These are phyloP conservation scores for Phaeosphaeriaceae sp. DNA, from an alignment of 2,329 filamentous ascomycete species.

Conservation along the genomic window DNA sequence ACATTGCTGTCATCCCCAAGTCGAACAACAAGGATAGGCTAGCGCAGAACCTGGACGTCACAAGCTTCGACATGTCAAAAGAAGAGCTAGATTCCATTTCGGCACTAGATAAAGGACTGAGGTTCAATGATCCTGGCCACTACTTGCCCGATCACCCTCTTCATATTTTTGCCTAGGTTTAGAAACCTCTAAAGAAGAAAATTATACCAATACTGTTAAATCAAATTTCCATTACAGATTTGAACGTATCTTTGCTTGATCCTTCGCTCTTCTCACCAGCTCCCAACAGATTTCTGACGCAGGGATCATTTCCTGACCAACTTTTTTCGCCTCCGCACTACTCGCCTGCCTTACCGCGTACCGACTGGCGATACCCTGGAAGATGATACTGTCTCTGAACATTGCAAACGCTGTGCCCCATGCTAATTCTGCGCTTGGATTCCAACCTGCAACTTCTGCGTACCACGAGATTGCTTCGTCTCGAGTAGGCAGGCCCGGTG, in stretches of 20 bases:
- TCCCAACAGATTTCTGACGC: constrained; percentile 81
- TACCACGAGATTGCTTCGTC: constrained; percentile 71
- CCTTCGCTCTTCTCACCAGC: constrained; percentile 64
- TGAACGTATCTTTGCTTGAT: constrained; percentile 33
- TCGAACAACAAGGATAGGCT: constrained; percentile 30
- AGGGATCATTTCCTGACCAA: constrained; percentile 71
- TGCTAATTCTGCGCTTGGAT: constrained; percentile 65
- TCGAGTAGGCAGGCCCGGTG: constrained; percentile 69
- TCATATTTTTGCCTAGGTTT: constrained; percentile 31
- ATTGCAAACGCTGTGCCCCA: constrained; percentile 70
- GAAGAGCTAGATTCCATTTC: constrained; percentile 32
- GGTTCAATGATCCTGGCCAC: constrained; percentile 42
- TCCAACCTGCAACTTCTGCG: constrained; percentile 70
- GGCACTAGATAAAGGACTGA: constrained; percentile 43
- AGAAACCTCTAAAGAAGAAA: background rate
- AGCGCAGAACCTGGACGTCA: constrained; percentile 41
- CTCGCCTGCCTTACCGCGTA: constrained; percentile 86
- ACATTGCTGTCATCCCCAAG: constrained; percentile 32
- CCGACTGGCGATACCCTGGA: constrained; percentile 90
- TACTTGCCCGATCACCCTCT: constrained; percentile 34
- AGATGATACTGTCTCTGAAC: constrained; percentile 66
- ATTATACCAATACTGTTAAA: background rate
- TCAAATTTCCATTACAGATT: constrained; percentile 30
- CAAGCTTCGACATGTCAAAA: constrained; percentile 28
- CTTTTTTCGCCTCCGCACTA: constrained; percentile 77